Conservation (phyloP, 1,284 basidiomycete species). For the Cutaneotrichosporon mucoides region DNA sequence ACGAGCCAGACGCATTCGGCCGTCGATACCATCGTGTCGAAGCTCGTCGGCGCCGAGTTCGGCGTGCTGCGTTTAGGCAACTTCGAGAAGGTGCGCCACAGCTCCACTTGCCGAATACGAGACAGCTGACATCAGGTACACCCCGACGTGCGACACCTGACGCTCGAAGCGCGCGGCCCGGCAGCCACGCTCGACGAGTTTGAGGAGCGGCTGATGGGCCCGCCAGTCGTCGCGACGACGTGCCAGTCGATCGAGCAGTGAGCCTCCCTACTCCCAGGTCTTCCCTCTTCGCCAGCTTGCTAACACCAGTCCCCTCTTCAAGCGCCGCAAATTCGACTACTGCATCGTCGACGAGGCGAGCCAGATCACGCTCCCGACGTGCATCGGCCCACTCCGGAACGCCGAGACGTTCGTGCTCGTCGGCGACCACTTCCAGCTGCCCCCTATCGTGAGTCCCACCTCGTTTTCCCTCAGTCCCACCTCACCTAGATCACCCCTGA, state of each 20-base stretch:
- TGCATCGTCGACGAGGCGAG: conserved; percentile 99
- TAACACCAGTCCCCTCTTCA: conserved; percentile 68
- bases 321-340: conserved; percentile 82
- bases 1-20: conserved; percentile 96
- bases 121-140: conserved; percentile 73
- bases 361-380: conserved; percentile 94
- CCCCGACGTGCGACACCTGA: conserved; percentile 67
- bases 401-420: conserved; percentile 90
- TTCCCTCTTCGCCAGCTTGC: not conserved
- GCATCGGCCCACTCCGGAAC: conserved; percentile 84
- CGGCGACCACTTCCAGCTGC: conserved; percentile 94
- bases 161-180: conserved; percentile 57
- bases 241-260: conserved; percentile 90
- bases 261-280: conserved; percentile 37
- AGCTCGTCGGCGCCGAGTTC: conserved; percentile 65
- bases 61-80: conserved; percentile 82
- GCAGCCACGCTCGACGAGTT: conserved; percentile 69
- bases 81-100: conserved; percentile 67
- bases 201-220: conserved; percentile 72
- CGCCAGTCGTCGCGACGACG: conserved; percentile 92
- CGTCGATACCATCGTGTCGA: conserved; percentile 89
- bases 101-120: conserved; percentile 51
- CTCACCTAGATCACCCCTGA: too few species aligned
- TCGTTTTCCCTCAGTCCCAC: too few species aligned
- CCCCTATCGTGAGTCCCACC: conserved; percentile 66